A percentile compares a stretch with the other conserved stretches of the same genome.
Conservation (phyloP, 164 flowering plant species). For the Malania oleifera region DNA sequence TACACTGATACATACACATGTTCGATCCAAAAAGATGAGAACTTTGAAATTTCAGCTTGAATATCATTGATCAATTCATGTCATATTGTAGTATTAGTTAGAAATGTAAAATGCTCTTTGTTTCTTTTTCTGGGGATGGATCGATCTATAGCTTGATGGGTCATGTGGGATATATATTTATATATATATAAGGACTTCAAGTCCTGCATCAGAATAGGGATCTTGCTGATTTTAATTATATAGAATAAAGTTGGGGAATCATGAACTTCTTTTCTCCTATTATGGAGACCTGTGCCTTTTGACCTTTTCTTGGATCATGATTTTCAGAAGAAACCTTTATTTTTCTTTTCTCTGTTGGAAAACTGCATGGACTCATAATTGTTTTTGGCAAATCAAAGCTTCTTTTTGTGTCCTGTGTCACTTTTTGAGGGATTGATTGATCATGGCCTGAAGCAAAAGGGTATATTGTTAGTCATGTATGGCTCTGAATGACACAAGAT, state of each 20-base stretch:
- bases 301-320: background rate
- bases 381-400: background rate
- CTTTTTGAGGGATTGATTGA: slow-evolving; percentile 5
- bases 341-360: too few relatives aligned
- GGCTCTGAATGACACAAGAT: background rate
- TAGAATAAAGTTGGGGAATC: background rate
- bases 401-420: background rate
- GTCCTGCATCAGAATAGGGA: slow-evolving; percentile 12
- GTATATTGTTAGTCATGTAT: too few relatives aligned
- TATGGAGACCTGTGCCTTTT: background rate
- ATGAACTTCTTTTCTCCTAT: background rate
- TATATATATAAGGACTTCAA: too few relatives aligned
- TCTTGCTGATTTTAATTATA: background rate
- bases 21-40: too few relatives aligned
- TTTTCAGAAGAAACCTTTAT: slow-evolving; percentile 6
- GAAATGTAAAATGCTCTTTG: too few relatives aligned
- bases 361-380: background rate
- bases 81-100: too few relatives aligned
- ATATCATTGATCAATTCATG: too few relatives aligned
- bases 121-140: too few relatives aligned
- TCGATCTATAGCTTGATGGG: too few relatives aligned
- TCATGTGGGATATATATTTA: too few relatives aligned
- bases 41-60: background rate
- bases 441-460: slow-evolving; percentile 2
- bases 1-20: too few relatives aligned